Percentiles rank a stretch among this genome's conserved stretches.
Evolutionary conservation across 148 eudicot species (phyloP).

Genomic region (Rhododendron griersonianum): DNA sequence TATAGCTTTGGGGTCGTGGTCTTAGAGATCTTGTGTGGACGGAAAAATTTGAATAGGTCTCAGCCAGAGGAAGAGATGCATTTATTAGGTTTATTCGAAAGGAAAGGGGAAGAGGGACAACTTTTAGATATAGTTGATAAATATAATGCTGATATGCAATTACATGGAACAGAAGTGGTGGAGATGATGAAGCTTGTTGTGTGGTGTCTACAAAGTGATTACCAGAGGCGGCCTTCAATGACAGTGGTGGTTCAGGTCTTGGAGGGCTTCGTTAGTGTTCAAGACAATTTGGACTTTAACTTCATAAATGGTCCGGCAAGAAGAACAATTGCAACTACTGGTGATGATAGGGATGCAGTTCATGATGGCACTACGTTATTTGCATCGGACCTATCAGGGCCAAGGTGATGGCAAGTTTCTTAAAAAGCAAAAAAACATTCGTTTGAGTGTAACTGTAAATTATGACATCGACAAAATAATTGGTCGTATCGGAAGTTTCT

Average conservation of each 20-base stretch:
- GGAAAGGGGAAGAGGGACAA: constrained; percentile 8
- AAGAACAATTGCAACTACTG: neutral
- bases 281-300: neutral
- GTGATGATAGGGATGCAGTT: neutral
- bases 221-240: too few species aligned
- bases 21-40: too few species aligned
- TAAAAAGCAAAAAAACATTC: neutral
- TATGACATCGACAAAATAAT: neutral
- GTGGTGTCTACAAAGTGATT: too few species aligned
- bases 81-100: neutral
- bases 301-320: neutral
- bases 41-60: too few species aligned
- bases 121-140: neutral
- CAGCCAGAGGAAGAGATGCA: too few species aligned
- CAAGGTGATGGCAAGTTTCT: neutral
- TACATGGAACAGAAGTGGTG: too few species aligned
- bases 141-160: neutral
- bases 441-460: neutral
- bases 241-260: neutral
- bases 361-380: neutral
- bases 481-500: neutral
- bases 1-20: too few species aligned
- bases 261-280: neutral
- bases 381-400: neutral
- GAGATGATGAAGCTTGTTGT: too few species aligned